phyloP scores from a whole-genome alignment of 805 yeast species.

The Clavispora santaluciae region DNA sequence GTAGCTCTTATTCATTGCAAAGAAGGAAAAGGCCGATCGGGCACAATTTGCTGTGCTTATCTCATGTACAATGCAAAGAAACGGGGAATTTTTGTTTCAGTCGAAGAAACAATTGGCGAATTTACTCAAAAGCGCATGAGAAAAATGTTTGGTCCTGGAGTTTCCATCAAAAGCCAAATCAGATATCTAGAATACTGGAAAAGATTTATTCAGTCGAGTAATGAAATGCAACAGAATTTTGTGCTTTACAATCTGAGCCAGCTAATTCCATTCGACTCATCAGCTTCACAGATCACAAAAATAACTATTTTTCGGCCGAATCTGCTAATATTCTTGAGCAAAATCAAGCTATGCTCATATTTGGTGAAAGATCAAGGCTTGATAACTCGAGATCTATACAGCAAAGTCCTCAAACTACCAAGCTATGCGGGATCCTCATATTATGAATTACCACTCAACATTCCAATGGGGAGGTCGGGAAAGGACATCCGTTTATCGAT shows the following conservation, averaged over 20 bases:
- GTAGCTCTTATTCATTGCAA: constrained; percentile 80
- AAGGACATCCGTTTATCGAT: constrained; percentile 16
- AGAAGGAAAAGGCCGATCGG: constrained; percentile 91
- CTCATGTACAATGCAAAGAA: constrained; percentile 42
- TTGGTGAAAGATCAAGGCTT: constrained; percentile 4
- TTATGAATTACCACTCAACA: constrained; percentile 5
- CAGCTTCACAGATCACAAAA: constrained; percentile 8
- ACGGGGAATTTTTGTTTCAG: constrained; percentile 15
- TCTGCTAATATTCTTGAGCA: constrained; percentile 8
- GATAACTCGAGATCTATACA: constrained; percentile 1
- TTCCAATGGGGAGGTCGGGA: constrained; percentile 5
- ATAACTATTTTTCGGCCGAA: constrained; percentile 9
- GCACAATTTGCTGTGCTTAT: constrained; percentile 67
- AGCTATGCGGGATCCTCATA: constrained; percentile 4
- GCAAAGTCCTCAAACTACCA: constrained; percentile 7
- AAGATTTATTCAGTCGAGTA: constrained; percentile 5
- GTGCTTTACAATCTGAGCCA: constrained; percentile 4
- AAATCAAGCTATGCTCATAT: constrained; percentile 10
- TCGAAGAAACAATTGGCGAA: constrained; percentile 43
- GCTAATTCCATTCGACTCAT: constrained; percentile 4
- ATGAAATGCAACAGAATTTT: constrained; percentile 4
- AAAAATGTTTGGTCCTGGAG: constrained; percentile 54
- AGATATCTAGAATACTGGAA: constrained; percentile 60
- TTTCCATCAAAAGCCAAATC: constrained; percentile 65
- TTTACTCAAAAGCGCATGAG: constrained; percentile 61